Base-by-base conservation (phyloP, 495 filamentous ascomycete species). In the Polyplosphaeria fusca region DNA sequence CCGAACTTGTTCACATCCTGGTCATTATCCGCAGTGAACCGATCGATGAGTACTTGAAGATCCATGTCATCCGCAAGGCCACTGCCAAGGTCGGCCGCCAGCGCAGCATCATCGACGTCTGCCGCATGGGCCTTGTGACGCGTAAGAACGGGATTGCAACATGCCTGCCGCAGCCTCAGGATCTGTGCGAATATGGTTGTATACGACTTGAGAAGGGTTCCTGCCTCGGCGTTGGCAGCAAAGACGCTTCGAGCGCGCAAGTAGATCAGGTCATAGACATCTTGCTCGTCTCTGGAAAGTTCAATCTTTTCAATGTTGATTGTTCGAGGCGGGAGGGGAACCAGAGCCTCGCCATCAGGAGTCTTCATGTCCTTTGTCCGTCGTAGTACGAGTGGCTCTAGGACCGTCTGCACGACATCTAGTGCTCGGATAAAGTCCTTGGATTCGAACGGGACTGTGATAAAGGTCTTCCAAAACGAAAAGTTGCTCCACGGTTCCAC, bases 401-500 rank as follows among this genome's bases (percentile, higher is more conserved):
- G 73, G 0, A 98, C 93, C 0, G 91, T 97, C 64, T 98, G 93
- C 1, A 98, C 94, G 3, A 98, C 94, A 67, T 97, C 93, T 5
- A 98, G 79, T 2, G 94, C 93, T 4, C 91, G 84, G 43, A 96
- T 81, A 59, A 89, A 96, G 61, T 98, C 86, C 60, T 93, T 94
- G 0, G 88, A 89, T 67, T 98, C 93, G 49, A 98, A 98, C 0
- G 93, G 93, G 13, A 92, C 83, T 0, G 94, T 98, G 61, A 98
- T 98, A 70, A 98, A 98, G 0, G 94, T 97, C 57, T 91, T 88
- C 93, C 93, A 98, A 73, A 94, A 98, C 3, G 90, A 93, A 68
- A 97, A 97, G 69, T 96, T 97, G 54, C 85, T 89, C 93, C 93
- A 98, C 0, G 93, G 93, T 65, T 97, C 94, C 5, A 97, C 93